Evolutionary conservation across 441 rosid species (phyloP).

Genomic region (Mallotus japonicus): DNA sequence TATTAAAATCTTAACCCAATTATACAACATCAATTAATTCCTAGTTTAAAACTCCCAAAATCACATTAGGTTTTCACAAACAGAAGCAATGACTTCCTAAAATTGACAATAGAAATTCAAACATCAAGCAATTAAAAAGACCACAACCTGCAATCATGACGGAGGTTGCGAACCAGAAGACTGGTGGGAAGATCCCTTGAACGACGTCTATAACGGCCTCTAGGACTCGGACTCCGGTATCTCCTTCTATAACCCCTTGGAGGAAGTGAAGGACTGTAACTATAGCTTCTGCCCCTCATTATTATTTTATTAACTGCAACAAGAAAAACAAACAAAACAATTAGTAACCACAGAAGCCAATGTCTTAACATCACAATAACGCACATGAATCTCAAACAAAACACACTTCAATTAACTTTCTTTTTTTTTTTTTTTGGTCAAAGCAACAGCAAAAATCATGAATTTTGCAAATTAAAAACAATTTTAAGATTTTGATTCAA

Average conservation of each 20-base stretch:
- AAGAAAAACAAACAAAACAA: not conserved
- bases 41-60: too few relatives aligned
- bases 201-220: conserved; percentile 47
- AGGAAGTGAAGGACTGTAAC: conserved; percentile 86
- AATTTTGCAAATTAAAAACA: too few relatives aligned
- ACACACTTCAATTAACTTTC: too few relatives aligned
- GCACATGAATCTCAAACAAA: not conserved
- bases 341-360: not conserved
- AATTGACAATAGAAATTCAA: too few relatives aligned
- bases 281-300: conserved; percentile 78
- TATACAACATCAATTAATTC: too few relatives aligned
- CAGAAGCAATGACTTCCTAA: too few relatives aligned
- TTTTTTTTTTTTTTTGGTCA: too few relatives aligned
- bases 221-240: conserved; percentile 63
- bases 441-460: too few relatives aligned
- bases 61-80: too few relatives aligned
- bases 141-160: conserved; percentile 69
- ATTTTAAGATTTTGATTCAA: too few relatives aligned
- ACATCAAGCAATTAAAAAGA: not conserved
- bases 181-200: conserved; percentile 75
- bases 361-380: not conserved
- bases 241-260: conserved; percentile 64
- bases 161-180: conserved; percentile 88
- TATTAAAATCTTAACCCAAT: too few relatives aligned
- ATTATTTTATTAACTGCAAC: conserved; percentile 20